Percentiles rank a stretch among this genome's conserved stretches.
Evolutionary conservation across 768 basidiomycete genomes (phyloP).

Genomic region (Amanita phalloides): DNA sequence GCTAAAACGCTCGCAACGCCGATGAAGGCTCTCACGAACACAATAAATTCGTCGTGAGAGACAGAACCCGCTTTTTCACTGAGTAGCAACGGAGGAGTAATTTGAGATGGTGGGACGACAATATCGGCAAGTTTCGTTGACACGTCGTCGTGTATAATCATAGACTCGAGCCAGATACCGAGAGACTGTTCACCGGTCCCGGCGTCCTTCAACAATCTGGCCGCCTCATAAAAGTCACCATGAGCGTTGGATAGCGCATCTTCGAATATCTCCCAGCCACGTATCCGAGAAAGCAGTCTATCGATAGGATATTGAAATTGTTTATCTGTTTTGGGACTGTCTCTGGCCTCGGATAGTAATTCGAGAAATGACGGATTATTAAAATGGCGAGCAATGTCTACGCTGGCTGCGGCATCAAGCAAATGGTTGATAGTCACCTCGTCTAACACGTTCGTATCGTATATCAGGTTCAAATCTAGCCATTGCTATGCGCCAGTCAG

Average conservation of each 20-base stretch:
- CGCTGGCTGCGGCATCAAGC: conserved; percentile 55
- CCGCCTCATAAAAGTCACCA: conserved; percentile 39
- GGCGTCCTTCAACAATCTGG: conserved; percentile 46
- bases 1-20: conserved; percentile 59
- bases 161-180: conserved; percentile 64
- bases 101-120: conserved; percentile 20
- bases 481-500: conserved; percentile 30
- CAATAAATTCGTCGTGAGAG: conserved; percentile 48
- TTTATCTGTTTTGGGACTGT: conserved; percentile 25
- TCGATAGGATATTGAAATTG: conserved; percentile 33
- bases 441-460: conserved; percentile 42
- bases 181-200: conserved; percentile 54
- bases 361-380: conserved; percentile 30
- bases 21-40: conserved; percentile 54
- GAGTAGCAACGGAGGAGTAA: conserved; percentile 30
- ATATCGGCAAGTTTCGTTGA: conserved; percentile 32
- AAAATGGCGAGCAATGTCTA: conserved; percentile 49
- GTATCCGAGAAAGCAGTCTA: conserved; percentile 38
- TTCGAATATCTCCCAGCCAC: conserved; percentile 50
- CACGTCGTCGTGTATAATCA: conserved; percentile 50
- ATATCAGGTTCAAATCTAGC: conserved; percentile 43
- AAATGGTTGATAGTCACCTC: conserved; percentile 44
- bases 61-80: conserved; percentile 15
- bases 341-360: conserved; percentile 26
- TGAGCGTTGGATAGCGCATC: conserved; percentile 46